Evolutionary conservation across 164 flowering plant species (phyloP), one percentile per base, ranked within the genome.

Genomic region (Hamamelis virginiana): DNA sequence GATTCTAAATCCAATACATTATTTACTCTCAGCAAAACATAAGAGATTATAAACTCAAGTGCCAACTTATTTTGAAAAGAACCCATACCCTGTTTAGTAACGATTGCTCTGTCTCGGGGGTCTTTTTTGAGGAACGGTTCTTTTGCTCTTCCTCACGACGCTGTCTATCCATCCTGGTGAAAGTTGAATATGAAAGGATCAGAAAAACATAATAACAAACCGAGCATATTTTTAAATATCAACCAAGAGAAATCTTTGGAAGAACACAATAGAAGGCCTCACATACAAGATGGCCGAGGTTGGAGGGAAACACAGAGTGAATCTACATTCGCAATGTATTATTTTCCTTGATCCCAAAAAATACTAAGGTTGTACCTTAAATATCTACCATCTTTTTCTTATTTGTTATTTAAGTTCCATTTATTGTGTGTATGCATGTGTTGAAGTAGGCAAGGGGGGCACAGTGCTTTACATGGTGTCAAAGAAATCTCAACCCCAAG

Each of bases 101-200:
- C 27, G 91, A 72, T 62, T 90, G 97, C 80, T 93, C 99, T 61
- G 96, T 88, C 3, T 96, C 98, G n/a, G 21, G 62, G 18, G 78
- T 91, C 80, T 90, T 96, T 69, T 84, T 93, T 3, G 97, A 87
- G 26, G 98, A 81, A 33, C 89, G 81, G 38, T 67, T 79, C 74
- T 87, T 96, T 41, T 71, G 73, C 74, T 93, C 99, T 27, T 96
- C 99, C 76, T 96, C 99, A 8, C 98, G 85, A 4, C 99, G 89
- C 72, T 91, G 99, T 73, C 98, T 87, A 71, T 96, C 99, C 99
- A 96, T 91, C 81, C 99, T 96, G 74, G 19, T 18, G 46, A 21
- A 63, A 56, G 72, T 15, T 22, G 51, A 63, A 23, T 56, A 72
- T 11, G 66, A 15, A 56, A 59, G 5, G 60, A 69, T 12, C 50